These are phyloP conservation scores for Lyophyllum atratum DNA, from an alignment of 768 basidiomycete genomes.

Conservation along the genomic window DNA sequence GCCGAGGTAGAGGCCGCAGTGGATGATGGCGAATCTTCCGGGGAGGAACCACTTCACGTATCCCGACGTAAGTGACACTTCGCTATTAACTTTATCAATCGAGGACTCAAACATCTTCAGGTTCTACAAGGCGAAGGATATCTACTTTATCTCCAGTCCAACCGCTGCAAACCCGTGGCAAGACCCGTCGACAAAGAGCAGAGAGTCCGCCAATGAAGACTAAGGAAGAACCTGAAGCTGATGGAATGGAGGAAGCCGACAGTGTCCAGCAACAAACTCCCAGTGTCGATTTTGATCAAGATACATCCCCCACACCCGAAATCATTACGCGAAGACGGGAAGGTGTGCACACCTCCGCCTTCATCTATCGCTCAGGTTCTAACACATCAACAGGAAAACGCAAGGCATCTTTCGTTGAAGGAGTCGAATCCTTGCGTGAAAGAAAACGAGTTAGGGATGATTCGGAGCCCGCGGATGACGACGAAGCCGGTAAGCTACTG, in stretches of 20 bases:
- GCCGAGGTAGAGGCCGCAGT: slow-evolving; percentile 16
- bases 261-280: slow-evolving; percentile 30
- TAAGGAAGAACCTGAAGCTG: slow-evolving; percentile 14
- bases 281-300: slow-evolving; percentile 31
- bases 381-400: slow-evolving; percentile 54
- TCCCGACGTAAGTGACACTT: slow-evolving; percentile 32
- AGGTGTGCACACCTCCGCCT: slow-evolving; percentile 19
- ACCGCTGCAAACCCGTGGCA: slow-evolving; percentile 26
- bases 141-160: slow-evolving; percentile 33
- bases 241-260: slow-evolving; percentile 22
- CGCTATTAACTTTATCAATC: not conserved
- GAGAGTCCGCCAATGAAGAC: slow-evolving; percentile 8
- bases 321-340: slow-evolving; percentile 28
- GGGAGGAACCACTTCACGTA: slow-evolving; percentile 34
- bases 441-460: slow-evolving; percentile 66
- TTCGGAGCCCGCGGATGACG: slow-evolving; percentile 67
- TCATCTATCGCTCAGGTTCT: not conserved
- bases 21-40: slow-evolving; percentile 26
- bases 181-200: slow-evolving; percentile 29
- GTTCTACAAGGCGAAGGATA: slow-evolving; percentile 42
- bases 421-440: slow-evolving; percentile 48
- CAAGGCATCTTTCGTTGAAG: slow-evolving; percentile 57
- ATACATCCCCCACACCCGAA: slow-evolving; percentile 31
- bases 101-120: slow-evolving; percentile 21
- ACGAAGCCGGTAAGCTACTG: slow-evolving; percentile 55